Evolutionary conservation across 2,329 filamentous ascomycete genomes (phyloP).

Genomic region (Macrophomina pseudophaseolina): DNA sequence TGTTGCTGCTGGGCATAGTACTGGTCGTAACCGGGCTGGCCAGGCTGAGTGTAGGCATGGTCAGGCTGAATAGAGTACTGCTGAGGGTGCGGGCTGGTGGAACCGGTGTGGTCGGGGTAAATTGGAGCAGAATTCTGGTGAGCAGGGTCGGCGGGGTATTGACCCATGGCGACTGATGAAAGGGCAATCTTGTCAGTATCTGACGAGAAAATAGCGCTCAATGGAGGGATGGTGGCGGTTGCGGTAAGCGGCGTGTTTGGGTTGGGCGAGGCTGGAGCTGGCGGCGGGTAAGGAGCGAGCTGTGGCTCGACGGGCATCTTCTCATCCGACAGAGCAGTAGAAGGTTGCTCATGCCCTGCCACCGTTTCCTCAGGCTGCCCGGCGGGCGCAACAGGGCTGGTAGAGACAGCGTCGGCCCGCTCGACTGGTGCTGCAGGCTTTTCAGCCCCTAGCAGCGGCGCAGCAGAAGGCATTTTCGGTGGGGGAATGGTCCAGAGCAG

Average conservation of each 20-base stretch:
- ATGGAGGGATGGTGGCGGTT: not conserved
- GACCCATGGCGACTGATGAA: slow-evolving; percentile 12
- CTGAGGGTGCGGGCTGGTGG: slow-evolving; percentile 9
- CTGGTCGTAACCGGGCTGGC: slow-evolving; percentile 8
- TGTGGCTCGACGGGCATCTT: slow-evolving; percentile 9
- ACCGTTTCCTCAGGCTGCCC: not conserved
- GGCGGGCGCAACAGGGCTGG: not conserved
- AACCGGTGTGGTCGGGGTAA: slow-evolving; percentile 20
- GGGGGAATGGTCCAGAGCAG: too few relatives aligned
- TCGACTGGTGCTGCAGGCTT: not conserved
- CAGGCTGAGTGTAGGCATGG: slow-evolving; percentile 10
- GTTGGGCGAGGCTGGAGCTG: not conserved
- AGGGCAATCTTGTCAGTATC: slow-evolving; percentile 18
- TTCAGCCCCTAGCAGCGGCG: not conserved
- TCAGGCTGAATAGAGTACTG: slow-evolving; percentile 25
- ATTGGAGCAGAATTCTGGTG: not conserved
- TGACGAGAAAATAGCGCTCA: not conserved
- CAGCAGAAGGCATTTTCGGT: not conserved
- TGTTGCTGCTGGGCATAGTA: slow-evolving; percentile 26
- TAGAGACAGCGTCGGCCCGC: not conserved
- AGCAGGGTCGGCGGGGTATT: slow-evolving; percentile 10
- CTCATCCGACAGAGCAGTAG: slow-evolving; percentile 1
- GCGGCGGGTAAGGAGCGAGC: not conserved
- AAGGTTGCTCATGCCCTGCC: not conserved
- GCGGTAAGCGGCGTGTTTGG: not conserved